A percentile compares a stretch with the other conserved stretches of the same genome.
phyloP scores from a whole-genome alignment of 257 asterid species.

The Euphrasia confusa region DNA sequence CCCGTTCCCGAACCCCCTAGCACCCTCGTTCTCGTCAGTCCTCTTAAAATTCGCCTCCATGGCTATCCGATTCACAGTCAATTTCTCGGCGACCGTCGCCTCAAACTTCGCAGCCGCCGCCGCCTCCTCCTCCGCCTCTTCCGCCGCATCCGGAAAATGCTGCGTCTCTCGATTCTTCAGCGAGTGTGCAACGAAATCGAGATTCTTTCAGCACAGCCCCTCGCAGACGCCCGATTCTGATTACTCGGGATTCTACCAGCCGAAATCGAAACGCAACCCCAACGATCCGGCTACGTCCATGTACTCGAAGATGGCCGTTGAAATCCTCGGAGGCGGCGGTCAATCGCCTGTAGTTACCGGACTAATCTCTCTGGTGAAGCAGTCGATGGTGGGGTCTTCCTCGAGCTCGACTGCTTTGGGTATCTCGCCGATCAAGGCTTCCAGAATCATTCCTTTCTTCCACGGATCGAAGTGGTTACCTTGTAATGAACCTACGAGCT shows the following conservation, averaged over 20 bases:
- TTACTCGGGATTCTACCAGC: constrained; percentile 34
- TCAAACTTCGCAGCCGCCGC: constrained; percentile 42
- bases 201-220: constrained; percentile 36
- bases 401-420: constrained; percentile 36
- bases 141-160: constrained; percentile 45
- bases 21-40: constrained; percentile 28
- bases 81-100: constrained; percentile 74
- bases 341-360: constrained; percentile 52
- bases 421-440: constrained; percentile 57
- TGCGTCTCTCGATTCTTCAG: constrained; percentile 50
- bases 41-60: constrained; percentile 37
- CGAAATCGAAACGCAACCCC: constrained; percentile 25
- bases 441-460: constrained; percentile 48
- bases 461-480: constrained; percentile 77
- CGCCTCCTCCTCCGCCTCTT: constrained; percentile 25
- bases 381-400: constrained; percentile 38
- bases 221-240: constrained; percentile 41
- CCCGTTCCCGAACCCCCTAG: constrained; percentile 10
- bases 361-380: constrained; percentile 50
- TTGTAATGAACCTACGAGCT: constrained; percentile 46
- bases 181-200: constrained; percentile 44
- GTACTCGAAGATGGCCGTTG: constrained; percentile 45
- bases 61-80: constrained; percentile 84
- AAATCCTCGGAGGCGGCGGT: constrained; percentile 30
- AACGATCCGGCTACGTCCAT: constrained; percentile 28